These are phyloP conservation scores for Aspergillus neoniger DNA, from an alignment of 2,329 filamentous ascomycete genomes.

Conservation along the genomic window DNA sequence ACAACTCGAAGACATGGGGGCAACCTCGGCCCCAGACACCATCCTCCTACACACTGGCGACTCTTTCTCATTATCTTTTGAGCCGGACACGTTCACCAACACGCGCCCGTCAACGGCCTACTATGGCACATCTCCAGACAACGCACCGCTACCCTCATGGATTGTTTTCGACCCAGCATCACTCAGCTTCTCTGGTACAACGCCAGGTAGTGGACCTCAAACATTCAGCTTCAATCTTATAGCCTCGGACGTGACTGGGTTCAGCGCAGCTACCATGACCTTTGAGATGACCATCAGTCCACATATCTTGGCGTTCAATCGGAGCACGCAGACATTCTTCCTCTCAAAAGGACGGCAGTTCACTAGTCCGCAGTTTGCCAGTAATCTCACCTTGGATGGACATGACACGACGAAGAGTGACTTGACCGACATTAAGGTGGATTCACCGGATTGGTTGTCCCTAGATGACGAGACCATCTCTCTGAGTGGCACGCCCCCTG, in stretches of 20 bases:
- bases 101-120: slow-evolving; percentile 61
- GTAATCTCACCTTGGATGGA: slow-evolving; percentile 61
- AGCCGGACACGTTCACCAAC: slow-evolving; percentile 66
- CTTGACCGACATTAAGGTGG: slow-evolving; percentile 54
- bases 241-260: slow-evolving; percentile 78
- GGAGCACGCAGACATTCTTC: slow-evolving; percentile 59
- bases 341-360: slow-evolving; percentile 57
- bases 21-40: slow-evolving; percentile 41
- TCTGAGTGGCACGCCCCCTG: slow-evolving; percentile 65
- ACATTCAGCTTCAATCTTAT: slow-evolving; percentile 71
- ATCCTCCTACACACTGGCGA: slow-evolving; percentile 42
- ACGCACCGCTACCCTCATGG: slow-evolving; percentile 85
- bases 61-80: slow-evolving; percentile 70
- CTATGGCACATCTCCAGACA: slow-evolving; percentile 74
- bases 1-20: slow-evolving; percentile 39
- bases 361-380: slow-evolving; percentile 54
- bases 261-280: slow-evolving; percentile 63
- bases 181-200: slow-evolving; percentile 70
- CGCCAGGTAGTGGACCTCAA: slow-evolving; percentile 71
- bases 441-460: slow-evolving; percentile 68
- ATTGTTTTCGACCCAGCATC: slow-evolving; percentile 67
- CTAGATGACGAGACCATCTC: slow-evolving; percentile 64
- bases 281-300: slow-evolving; percentile 74
- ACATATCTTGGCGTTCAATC: slow-evolving; percentile 67
- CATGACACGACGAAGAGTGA: slow-evolving; percentile 52